Percentiles rank a stretch among this genome's conserved stretches.
Conservation (phyloP, 139 green algal genomes). For the Chlorella sorokiniana region DNA sequence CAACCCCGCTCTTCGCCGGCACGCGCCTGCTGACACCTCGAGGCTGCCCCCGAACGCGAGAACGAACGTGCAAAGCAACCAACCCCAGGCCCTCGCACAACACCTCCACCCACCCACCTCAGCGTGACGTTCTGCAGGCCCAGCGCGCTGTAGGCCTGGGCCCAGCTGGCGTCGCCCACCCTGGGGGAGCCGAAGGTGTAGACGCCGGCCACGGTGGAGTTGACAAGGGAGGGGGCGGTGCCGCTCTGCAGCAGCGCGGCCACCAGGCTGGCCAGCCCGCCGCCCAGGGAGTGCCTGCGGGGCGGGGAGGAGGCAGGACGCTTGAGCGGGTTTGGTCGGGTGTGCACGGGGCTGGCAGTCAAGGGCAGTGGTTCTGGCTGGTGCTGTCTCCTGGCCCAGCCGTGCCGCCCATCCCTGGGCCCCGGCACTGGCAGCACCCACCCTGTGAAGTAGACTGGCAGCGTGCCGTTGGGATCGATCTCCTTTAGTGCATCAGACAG, state of each 20-base stretch:
- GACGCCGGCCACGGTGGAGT: not conserved
- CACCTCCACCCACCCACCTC: not conserved
- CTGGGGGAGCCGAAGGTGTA: not conserved
- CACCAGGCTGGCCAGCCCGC: not conserved
- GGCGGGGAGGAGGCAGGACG: not conserved
- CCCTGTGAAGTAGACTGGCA: conserved; percentile 4
- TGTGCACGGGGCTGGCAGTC: not conserved
- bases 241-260: not conserved
- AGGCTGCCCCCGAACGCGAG: no score
- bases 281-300: not conserved
- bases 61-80: no score
- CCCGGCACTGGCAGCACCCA: no score
- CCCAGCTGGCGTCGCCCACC: not conserved
- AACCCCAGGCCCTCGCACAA: not conserved
- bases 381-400: not conserved
- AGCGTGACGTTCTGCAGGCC: not conserved
- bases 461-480: not conserved
- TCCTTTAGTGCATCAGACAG: not conserved
- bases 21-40: no score
- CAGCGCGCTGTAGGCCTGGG: not conserved
- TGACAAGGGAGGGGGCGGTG: not conserved
- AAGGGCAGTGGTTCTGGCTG: not conserved
- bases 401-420: not conserved
- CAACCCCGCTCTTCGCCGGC: no score
- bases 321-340: not conserved